These are phyloP conservation scores for Panellus pusillus DNA, from an alignment of 768 basidiomycete species.

Conservation along the genomic window DNA sequence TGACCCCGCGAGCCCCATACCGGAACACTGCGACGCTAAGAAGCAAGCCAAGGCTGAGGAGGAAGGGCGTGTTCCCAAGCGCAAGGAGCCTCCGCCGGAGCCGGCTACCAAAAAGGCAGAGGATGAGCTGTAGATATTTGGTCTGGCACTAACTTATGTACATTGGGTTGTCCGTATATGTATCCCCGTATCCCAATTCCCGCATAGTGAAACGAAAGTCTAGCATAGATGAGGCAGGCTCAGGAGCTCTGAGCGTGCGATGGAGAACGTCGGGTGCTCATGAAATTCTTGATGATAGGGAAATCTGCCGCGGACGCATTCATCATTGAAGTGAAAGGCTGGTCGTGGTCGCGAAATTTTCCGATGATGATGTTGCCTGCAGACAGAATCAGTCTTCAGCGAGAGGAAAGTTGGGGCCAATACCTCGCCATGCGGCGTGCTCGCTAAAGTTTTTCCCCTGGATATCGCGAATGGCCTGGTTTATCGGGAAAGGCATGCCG, in stretches of 20 bases:
- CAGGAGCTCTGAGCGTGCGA: not conserved
- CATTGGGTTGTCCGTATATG: not conserved
- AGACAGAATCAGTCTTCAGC: not conserved
- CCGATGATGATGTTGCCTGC: constrained; percentile 69
- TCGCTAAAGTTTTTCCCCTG: constrained; percentile 65
- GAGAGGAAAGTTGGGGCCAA: not conserved
- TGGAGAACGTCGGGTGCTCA: constrained; percentile 64
- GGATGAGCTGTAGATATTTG: constrained; percentile 13
- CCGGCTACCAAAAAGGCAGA: constrained; percentile 25
- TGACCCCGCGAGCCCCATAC: constrained; percentile 73
- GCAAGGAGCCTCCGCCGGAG: too few species aligned
- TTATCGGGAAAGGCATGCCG: constrained; percentile 79
- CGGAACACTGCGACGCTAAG: constrained; percentile 71
- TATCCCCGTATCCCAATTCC: not conserved
- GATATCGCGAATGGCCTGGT: constrained; percentile 73
- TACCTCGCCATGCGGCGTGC: constrained; percentile 66
- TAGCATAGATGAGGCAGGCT: not conserved
- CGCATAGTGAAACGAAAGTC: not conserved
- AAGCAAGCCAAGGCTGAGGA: constrained; percentile 39
- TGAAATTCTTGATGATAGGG: constrained; percentile 77
- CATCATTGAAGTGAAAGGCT: constrained; percentile 59
- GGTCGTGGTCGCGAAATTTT: constrained; percentile 53
- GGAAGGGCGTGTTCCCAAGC: constrained; percentile 29
- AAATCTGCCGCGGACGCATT: constrained; percentile 84
- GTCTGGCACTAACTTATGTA: constrained; percentile 12